Evolutionary conservation across 1,284 basidiomycete species (phyloP), one percentile per base, ranked within the genome.

Genomic region (Naganishia sp.): DNA sequence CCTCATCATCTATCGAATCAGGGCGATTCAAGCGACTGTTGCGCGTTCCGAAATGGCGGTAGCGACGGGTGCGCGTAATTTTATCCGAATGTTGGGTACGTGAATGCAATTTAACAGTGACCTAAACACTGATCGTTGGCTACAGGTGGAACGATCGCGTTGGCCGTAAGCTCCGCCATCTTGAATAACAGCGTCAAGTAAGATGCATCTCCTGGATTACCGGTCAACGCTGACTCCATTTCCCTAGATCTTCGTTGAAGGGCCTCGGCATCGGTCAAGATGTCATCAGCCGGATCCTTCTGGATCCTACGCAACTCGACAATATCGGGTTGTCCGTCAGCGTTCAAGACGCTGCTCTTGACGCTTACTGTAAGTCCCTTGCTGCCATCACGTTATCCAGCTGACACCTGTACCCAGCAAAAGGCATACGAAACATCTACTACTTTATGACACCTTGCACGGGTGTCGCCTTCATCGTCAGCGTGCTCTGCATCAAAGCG

Each of bases 1-100:
- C 0, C 35, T 46, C 43, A 28, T 32, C 23, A 18, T n/a, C n/a
- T 10, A 5, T 15, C 32, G 41, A 6, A 13, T n/a, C 35, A 66
- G 51, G 23, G 76, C 81, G 46, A 86, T 90, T 65, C 89, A 91
- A 76, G 79, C 75, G 4, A 65, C 72, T 7, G 75, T 76, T 2
- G 64, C 67, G 13, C 63, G 77, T 28, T 73, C 72, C 47, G 77
- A 78, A 35, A 77, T 79, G 77, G 78, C 77, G 3, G 73, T 74
- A 10, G 77, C 75, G 5, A 78, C 76, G 1, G 77, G 76, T 0
- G 64, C 71, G 7, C 53, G 74, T 55, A 79, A 77, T 54, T 78
- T 77, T 54, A 62, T 76, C n/a, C 68, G 78, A 42, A 74, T 76
- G 72, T 63, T 79, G 13, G 78, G 57, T 61, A 31, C 3, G 57